Evolutionary conservation across 352 stramenopile species (phyloP).

Genomic region (Phytophthora citricola): DNA sequence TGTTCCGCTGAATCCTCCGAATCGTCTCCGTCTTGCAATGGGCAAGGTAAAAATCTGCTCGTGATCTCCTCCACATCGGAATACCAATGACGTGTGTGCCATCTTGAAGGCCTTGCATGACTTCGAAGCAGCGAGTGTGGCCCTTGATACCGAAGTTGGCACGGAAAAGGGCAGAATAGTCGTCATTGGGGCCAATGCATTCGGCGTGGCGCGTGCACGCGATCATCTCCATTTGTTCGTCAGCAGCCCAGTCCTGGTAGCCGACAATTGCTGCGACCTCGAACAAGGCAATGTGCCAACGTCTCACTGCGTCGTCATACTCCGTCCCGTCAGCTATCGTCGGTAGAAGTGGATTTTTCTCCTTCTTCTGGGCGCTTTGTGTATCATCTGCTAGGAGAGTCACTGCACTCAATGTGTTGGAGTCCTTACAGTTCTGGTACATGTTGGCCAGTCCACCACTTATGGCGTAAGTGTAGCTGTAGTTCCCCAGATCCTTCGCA

Average conservation of each 20-base stretch:
- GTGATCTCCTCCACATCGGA: conserved; percentile 52
- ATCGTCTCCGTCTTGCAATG: conserved; percentile 8
- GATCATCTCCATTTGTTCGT: conserved; percentile 61
- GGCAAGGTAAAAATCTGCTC: conserved; percentile 43
- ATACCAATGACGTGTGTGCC: conserved; percentile 51
- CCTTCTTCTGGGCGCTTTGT: conserved; percentile 3
- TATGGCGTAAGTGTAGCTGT: conserved; percentile 70
- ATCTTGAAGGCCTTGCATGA: conserved; percentile 41
- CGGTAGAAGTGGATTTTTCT: conserved; percentile 5
- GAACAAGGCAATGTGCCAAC: conserved; percentile 51
- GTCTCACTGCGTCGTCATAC: conserved; percentile 34
- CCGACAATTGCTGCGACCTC: conserved; percentile 47
- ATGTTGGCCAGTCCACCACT: conserved; percentile 53
- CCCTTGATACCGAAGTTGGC: conserved; percentile 52
- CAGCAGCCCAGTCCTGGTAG: conserved; percentile 43
- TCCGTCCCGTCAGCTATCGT: conserved; percentile 22
- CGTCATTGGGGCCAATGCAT: conserved; percentile 46
- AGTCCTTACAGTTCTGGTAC: conserved; percentile 51
- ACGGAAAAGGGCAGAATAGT: conserved; percentile 53
- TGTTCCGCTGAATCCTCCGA: not conserved
- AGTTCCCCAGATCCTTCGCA: conserved; percentile 49
- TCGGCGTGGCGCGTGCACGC: conserved; percentile 53
- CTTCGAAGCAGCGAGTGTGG: conserved; percentile 54
- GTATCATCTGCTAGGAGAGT: conserved; percentile 6
- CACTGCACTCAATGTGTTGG: conserved; percentile 38